Evolutionary conservation across 257 asterid species (phyloP).

Genomic region (Solanum okadae): DNA sequence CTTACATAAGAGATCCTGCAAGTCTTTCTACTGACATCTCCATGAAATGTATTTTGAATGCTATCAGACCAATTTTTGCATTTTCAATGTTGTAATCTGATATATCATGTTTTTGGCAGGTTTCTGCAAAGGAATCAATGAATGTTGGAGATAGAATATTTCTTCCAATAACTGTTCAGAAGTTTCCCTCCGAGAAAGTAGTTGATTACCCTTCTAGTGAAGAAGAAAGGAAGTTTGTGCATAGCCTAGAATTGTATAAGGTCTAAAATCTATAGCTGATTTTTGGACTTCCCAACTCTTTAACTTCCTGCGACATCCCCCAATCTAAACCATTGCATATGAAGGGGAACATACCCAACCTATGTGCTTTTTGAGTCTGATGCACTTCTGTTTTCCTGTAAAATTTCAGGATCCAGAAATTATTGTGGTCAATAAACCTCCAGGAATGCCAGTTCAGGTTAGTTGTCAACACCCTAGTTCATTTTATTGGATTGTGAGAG

Average conservation of each 20-base stretch:
- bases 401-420: conserved; percentile 57
- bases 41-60: background rate
- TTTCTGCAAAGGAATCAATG: conserved; percentile 74
- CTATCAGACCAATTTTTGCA: background rate
- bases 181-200: conserved; percentile 23
- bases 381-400: background rate
- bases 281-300: background rate
- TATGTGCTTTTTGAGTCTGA: background rate
- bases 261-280: conserved; percentile 6
- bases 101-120: conserved; percentile 27
- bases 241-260: conserved; percentile 64
- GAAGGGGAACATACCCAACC: background rate
- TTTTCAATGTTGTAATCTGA: background rate
- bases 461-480: background rate
- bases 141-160: conserved; percentile 51
- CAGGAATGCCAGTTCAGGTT: conserved; percentile 96
- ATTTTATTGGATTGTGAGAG: conserved; percentile 4
- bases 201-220: conserved; percentile 25
- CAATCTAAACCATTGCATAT: background rate
- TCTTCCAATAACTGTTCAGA: conserved; percentile 68
- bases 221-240: conserved; percentile 44
- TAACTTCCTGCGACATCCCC: background rate
- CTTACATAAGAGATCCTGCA: background rate
- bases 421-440: conserved; percentile 79
- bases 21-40: background rate